Evolutionary conservation across 768 basidiomycete genomes (phyloP), one percentile per base, ranked within the genome.

Genomic region (Lactarius trivialis): DNA sequence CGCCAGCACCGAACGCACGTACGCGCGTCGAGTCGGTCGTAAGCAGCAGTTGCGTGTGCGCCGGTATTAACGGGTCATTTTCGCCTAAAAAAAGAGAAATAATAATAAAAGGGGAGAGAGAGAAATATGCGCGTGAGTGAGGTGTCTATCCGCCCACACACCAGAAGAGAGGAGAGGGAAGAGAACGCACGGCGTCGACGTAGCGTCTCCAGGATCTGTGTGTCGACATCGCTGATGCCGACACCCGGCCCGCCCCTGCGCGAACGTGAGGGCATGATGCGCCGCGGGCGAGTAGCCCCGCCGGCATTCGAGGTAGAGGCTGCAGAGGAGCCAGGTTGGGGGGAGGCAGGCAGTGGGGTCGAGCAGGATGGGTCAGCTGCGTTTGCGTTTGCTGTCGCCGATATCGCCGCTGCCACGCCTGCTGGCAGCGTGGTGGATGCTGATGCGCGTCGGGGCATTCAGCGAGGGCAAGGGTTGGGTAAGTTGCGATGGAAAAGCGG

Each of bases 131-230:
- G 56, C 51, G 56, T 53, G 56, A 58, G 41, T 32, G 11, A 51
- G 45, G 14, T 24, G 24, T 14, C 21, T 4, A 39, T 21, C 30
- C n/a, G 45, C 26, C 8, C 24, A 33, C n/a, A n/a, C 26, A 30
- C 32, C 30, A 21, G 19, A 21, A 36, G 17, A 34, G 21, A 11
- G 19, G 33, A 24, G 48, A 28, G 37, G 30, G 50, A 34, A 21
- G 58, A 53, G 56, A 39, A 81, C 85, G 70, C 72, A 93, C 93
- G 76, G 78, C 84, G 86, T 73, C 84, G 83, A 75, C 84, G 84
- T 69, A 88, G 81, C 65, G 86, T 88, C 68, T 93, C 91, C 65
- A 93, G 73, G 72, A 95, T 89, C 84, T 91, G 85, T 58, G 84
- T 68, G 76, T 95, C 93, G 19, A 86, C 79, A 71, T 91, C 89